phyloP scores from a whole-genome alignment of 164 flowering plant genomes.

The Saururus chinensis region DNA sequence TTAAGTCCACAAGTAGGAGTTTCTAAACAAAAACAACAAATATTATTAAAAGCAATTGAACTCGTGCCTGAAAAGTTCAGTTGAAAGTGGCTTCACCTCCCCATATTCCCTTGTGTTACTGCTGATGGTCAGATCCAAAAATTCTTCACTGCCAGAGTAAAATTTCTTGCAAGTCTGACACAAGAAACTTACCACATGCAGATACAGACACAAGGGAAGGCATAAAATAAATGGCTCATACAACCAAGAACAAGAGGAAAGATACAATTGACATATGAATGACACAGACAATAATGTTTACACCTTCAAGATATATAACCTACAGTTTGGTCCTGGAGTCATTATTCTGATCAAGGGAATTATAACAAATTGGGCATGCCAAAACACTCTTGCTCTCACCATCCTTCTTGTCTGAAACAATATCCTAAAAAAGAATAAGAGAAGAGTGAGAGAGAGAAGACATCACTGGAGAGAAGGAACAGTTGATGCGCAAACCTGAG shows the following conservation, averaged over 20 bases:
- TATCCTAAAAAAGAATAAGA: slow-evolving; percentile 24
- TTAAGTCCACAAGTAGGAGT: neutral
- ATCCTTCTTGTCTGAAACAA: slow-evolving; percentile 20
- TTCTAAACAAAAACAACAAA: neutral
- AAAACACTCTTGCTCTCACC: slow-evolving; percentile 22
- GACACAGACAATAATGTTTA: neutral
- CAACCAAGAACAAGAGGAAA: neutral
- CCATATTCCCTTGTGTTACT: slow-evolving; percentile 49
- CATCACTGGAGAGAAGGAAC: neutral
- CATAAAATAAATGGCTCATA: neutral
- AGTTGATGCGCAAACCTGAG: neutral
- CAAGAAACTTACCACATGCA: neutral
- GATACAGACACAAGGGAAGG: neutral
- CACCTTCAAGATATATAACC: slow-evolving; percentile 15
- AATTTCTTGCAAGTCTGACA: slow-evolving; percentile 55
- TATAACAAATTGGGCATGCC: slow-evolving; percentile 79
- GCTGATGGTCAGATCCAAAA: slow-evolving; percentile 51
- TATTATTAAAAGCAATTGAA: neutral
- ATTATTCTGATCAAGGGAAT: slow-evolving; percentile 23
- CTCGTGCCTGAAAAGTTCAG: slow-evolving; percentile 67
- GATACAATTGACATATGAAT: neutral
- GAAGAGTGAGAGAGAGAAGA: neutral
- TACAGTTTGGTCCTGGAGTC: slow-evolving; percentile 36
- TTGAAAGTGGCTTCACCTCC: slow-evolving; percentile 39
- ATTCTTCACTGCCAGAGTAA: slow-evolving; percentile 38